Base-by-base conservation (phyloP, 768 basidiomycete genomes). In the Rhodotorula toruloides region DNA sequence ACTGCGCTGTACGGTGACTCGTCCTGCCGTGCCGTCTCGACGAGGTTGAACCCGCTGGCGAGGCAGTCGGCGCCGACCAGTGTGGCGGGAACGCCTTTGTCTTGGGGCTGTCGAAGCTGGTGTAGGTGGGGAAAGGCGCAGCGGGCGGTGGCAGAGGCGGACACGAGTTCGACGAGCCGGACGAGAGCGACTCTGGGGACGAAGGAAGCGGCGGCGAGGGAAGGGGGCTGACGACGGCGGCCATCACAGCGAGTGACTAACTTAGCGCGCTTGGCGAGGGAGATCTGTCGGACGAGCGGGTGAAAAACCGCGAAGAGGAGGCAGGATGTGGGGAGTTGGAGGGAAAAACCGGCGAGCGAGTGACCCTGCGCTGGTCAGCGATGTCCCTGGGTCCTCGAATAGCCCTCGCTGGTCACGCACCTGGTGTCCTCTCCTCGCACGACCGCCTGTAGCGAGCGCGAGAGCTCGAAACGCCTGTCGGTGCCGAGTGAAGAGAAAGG, bases 121-220 rank as follows among this genome's bases (percentile, higher is more conserved):
- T 61, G 50, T 61, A 61, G 52, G 40, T 34, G n/a, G 27, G 34
- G 1, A 58, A 53, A 12, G 65, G 65, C 22, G 65, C 56, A 1
- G 58, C 40, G 0, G 65, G 65, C 9, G 64, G 64, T 13, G 40
- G 16, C 13, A 44, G 37, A 29, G n/a, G 43, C 25, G 36, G 4
- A 52, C 53, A 54, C n/a, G 61, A 62, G 9, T 34, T 36, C 25
- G 47, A 58, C 13, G 61, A 62, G 11, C 56, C 52, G 16, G 66
- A 67, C 14, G 56, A 62, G 56, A 62, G 60, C 12, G 59, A 61
- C 21, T 59, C 65, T 13, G 65, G 65, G 1, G 61, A 62, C 0
- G 37, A 42, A 32, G 66, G 58, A 12, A 58, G 39, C 5, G 60
- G 66, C 6, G 66, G 66, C 0, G 55, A 58, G 6, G 60, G 65